Base-by-base conservation (phyloP, 805 yeast genomes). In the Starmerella gropengiesseri region DNA sequence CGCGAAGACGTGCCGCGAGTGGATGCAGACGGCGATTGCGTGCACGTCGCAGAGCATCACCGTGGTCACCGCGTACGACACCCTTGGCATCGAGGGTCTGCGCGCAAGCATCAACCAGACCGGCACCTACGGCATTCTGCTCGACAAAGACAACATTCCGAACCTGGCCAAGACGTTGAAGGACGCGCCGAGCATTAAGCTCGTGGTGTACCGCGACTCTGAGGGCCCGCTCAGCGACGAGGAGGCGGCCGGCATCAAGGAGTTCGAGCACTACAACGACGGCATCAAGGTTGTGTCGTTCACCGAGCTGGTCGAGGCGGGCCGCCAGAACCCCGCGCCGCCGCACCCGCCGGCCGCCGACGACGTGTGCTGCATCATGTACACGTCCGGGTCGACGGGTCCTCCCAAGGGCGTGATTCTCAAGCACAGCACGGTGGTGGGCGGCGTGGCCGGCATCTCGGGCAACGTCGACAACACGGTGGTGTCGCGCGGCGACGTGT, bases 21-120 rank as follows among this genome's bases (percentile, higher is more conserved):
- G 97, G 97, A 74, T 89, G 84, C 81, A 83, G 65, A 73, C 83
- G 25, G 89, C 77, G 51, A 61, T 84, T 46, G 95, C 87, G 13
- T 71, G 84, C 41, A 74, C 75, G 54, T 68, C 86, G 40, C 95
- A 85, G 63, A 65, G 73, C 38, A 78, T 91, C 47, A 82, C 97
- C 19, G 72, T 81, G 44, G 97, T 86, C 31, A 91, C 98, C 13
- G 97, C 98, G 29, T 91, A 91, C 63, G 59, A 55, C 35, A 55
- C 58, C 17, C 49, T 55, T 12, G 57, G 59, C 25, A 41, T 45
- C 17, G 54, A 53, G 31, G 66, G 65, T 20, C 71, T 87, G 57
- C 80, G 79, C 44, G 94, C 81, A 63, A 86, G 96, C 3, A 69
- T 91, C 57, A 70, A 73, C 31, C 83, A 87, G 65, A 85, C 97